Base-by-base conservation (phyloP, 371 early-diverging fungal genomes). In the Circinella umbellata region DNA sequence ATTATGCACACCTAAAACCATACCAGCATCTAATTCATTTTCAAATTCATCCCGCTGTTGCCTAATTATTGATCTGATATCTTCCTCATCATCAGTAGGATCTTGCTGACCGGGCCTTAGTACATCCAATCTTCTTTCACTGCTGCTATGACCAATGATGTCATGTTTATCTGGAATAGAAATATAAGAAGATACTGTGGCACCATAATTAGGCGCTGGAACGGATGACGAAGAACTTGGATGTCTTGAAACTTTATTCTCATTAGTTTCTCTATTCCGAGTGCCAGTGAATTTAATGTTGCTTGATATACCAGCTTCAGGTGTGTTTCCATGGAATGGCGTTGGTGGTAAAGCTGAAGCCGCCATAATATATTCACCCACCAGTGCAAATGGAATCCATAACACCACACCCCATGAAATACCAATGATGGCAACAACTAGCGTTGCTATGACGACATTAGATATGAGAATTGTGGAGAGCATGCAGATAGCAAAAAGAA, bases 321-420 rank as follows among this genome's bases (percentile, higher is more conserved):
- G 42, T 42, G 42, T 42, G 3, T 11, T 42, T 9, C 42, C 3
- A 1, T 42, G 9, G 3, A 3, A 9, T 42, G 42, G 42, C 9
- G 42, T 42, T 18, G 34, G 57, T 6, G n/a, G 51, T 5, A 35
- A 4, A 1, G 47, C 7, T 11, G 53, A 47, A 0, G 65, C 38
- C 11, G 51, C 57, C 63, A 39, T 74, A 46, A 91, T 73, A 66
- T 79, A 86, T 71, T 91, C 89, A 15, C 91, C 91, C 1, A 92
- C 76, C 64, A 92, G 77, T 1, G 91, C 83, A 77, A 90, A 90
- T 3, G 93, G 93, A 15, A 89, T 82, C 91, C 92, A 92, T 66
- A 85, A 69, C 13, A 83, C 81, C 1, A 88, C 78, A 3, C 86
- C 90, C 92, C 92, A 93, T 0, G 90, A 77, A 8, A 91, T 80